These are phyloP conservation scores for Triticum monococcum DNA, from an alignment of 176 grass and related monocot species.

Conservation along the genomic window DNA sequence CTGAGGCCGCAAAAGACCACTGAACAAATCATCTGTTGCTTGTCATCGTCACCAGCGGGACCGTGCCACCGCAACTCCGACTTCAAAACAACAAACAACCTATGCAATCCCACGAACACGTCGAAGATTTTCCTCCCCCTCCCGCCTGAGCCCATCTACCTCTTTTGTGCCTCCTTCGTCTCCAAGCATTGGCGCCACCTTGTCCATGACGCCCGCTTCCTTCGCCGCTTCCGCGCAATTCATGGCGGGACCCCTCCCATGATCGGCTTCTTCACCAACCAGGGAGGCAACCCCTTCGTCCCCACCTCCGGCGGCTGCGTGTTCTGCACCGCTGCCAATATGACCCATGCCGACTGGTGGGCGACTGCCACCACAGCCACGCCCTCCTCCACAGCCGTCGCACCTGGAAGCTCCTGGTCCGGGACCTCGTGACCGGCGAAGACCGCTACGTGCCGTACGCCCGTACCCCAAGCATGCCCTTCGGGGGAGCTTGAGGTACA, in stretches of 20 bases:
- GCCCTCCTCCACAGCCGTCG: not conserved
- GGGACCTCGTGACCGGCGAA: not conserved
- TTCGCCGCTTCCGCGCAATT: not conserved
- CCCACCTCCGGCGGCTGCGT: not conserved
- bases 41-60: too few species aligned
- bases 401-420: not conserved
- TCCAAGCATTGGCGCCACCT: not conserved
- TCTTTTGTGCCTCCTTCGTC: not conserved
- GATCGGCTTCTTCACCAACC: not conserved
- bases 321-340: not conserved
- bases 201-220: not conserved
- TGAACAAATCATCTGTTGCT: too few species aligned
- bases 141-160: not conserved
- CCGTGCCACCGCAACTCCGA: too few species aligned
- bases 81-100: too few species aligned
- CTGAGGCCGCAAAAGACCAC: too few species aligned
- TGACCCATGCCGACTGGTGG: not conserved
- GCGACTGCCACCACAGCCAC: not conserved
- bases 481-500: not conserved
- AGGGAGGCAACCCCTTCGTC: too few species aligned
- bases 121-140: not conserved
- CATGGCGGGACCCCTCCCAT: not conserved
- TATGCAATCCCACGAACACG: too few species aligned
- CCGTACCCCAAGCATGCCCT: not conserved
- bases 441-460: not conserved